Evolutionary conservation across 129 eudicot genomes (phyloP).

Genomic region (Flaveria trinervia): DNA sequence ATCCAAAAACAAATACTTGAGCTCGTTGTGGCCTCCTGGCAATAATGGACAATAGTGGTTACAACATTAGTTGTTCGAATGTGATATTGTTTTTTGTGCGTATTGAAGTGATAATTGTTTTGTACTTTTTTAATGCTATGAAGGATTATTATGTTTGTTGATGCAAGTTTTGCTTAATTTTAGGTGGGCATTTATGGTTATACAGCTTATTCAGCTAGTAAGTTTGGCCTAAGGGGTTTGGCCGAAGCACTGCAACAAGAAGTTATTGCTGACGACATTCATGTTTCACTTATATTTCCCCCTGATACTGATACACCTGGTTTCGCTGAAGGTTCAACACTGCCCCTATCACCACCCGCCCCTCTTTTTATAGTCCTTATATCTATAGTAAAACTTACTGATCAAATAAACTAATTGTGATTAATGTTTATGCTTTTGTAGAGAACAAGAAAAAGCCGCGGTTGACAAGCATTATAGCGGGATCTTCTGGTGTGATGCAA

Average conservation of each 20-base stretch:
- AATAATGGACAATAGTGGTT: no score
- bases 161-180: neutral
- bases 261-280: constrained; percentile 76
- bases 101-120: neutral
- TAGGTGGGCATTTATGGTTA: constrained; percentile 97
- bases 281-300: constrained; percentile 82
- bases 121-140: constrained; percentile 6
- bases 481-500: constrained; percentile 81
- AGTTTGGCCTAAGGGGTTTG: constrained; percentile 87
- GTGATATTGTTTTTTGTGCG: neutral
- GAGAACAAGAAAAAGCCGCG: constrained; percentile 80
- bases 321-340: constrained; percentile 60
- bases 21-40: neutral
- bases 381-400: neutral
- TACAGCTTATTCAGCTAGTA: constrained; percentile 94
- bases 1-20: neutral
- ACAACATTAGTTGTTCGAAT: neutral
- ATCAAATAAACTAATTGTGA: neutral
- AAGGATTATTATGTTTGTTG: constrained; percentile 8
- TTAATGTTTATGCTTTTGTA: constrained; percentile 32
- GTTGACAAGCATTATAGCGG: constrained; percentile 81
- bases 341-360: no score
- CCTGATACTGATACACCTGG: constrained; percentile 99
- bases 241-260: constrained; percentile 95
- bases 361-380: neutral